Evolutionary conservation across 2,329 filamentous ascomycete genomes (phyloP), one percentile per base, ranked within the genome.

Genomic region (Neonectria faginata): DNA sequence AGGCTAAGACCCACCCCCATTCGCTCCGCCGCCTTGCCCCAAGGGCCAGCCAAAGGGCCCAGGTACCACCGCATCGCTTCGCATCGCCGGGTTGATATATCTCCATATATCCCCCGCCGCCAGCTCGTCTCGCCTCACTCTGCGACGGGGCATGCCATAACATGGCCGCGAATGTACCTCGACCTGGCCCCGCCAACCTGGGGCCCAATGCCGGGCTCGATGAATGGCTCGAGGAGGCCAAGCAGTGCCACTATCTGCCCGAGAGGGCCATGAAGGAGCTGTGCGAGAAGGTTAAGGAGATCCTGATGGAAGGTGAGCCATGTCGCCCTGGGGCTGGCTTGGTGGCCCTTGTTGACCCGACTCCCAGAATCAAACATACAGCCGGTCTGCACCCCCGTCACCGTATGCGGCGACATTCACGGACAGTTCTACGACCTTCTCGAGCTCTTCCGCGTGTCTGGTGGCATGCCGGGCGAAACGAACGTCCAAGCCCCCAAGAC

Each of bases 221-320:
- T 79, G 94, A 98, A 82, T 99, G 96, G 96, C 87, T 99, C 33
- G 92, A 96, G 77, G 92, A 97, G 80, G 96, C 96, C 48, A 97
- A 97, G 81, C 92, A 96, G 80, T 98, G 96, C 83, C 96, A 97
- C 79, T 97, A 98, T 79, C 87, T 99, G 57, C 96, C 96, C 54
- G 96, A 99, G 82, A 84, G 91, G 67, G 93, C 97, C 76, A 99
- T 99, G 96, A 99, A 99, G 86, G 92, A 97, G 80, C 87, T 99
- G 53, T 99, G 96, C 79, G 96, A 99, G 83, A 97, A 97, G 78
- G 96, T 98, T 66, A 99, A 99, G 84, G 96, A 98, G 82, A 97
- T 93, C 70, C 86, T 99, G 75, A 99, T 99, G 96, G 96, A 99
- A 86, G 93, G 93, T 96, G 78, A 70, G 64, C 48, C 57, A 48